Evolutionary conservation across 192 early-diverging fungal genomes (phyloP), one percentile per base, ranked within the genome.

Genomic region (Gamsiella multidivaricata): DNA sequence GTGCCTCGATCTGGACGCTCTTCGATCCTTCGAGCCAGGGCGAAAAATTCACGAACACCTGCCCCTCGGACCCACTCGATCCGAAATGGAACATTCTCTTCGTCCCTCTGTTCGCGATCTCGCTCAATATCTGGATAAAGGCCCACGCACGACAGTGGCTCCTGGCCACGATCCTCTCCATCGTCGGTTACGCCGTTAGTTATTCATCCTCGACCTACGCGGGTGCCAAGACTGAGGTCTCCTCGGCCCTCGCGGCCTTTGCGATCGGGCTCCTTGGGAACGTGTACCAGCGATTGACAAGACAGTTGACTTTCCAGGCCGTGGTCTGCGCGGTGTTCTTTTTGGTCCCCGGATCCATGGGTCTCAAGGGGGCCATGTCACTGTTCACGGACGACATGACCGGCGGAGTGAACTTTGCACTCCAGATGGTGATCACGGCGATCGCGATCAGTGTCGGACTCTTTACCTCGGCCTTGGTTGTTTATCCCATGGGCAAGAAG

Each of bases 251-350:
- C 10, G 64, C 74, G 5, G 86, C 93, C 10, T 91, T 96, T 72
- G 89, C 88, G 18, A 90, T 98, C 81, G 96, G 95, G 0, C 65
- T 96, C 28, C 69, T 88, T 28, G 87, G 88, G 32, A 96, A 98
- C 73, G 55, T 94, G 28, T 87, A 93, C 69, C 90, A 93, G 4
- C 86, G 92, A 9, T 68, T 95, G 33, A 91, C 90, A 6, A 79
- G 87, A 59, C 69, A 86, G 49, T 86, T 93, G 51, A 91, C 91
- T 5, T 88, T 96, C 70, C 93, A 93, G 63, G 91, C 93, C 7
- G 93, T 96, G 14, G 79, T 95, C 17, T 87, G 91, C 32, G 94
- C 92, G 10, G 91, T 96, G 2, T 75, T 91, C 70, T 82, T 93
- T 45, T 81, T 94, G 67, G 94, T 95, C 0, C 95, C 95, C 0